Percentiles rank a stretch among this genome's conserved stretches.
phyloP scores from a whole-genome alignment of 495 filamentous ascomycete species.

The Sporormia fimetaria region DNA sequence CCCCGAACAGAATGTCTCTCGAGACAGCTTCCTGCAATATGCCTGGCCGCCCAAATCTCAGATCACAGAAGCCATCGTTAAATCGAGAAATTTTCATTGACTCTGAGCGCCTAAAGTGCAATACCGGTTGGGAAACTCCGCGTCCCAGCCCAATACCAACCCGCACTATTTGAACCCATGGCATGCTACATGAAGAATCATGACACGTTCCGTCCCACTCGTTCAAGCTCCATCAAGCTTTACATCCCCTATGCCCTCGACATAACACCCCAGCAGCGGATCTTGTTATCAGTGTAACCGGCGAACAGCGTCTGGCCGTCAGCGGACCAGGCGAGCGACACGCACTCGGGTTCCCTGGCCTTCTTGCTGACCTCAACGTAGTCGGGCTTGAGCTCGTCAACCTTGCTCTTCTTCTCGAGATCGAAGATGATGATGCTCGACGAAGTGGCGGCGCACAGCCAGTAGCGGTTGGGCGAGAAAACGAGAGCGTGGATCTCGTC shows the following conservation, averaged over 20 bases:
- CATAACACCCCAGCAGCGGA: conserved; percentile 99
- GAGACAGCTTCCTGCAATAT: no score
- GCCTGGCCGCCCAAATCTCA: no score
- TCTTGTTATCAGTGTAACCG: conserved; percentile 99
- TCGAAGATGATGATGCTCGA: conserved; percentile 99
- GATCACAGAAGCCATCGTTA: neutral
- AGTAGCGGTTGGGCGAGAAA: conserved; percentile 99
- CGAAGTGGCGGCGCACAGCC: conserved; percentile 95
- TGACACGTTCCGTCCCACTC: conserved; percentile 12
- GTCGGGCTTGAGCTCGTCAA: conserved; percentile 98
- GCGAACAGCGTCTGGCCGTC: conserved; percentile 98
- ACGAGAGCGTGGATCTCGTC: conserved; percentile 99
- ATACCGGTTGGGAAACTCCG: conserved; percentile 17
- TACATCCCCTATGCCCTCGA: conserved; percentile 33
- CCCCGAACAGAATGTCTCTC: neutral
- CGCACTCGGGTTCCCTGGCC: conserved; percentile 96
- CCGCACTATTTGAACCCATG: conserved; percentile 10
- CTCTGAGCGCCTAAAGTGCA: conserved; percentile 28
- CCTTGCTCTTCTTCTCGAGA: conserved; percentile 99
- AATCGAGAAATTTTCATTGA: conserved; percentile 26
- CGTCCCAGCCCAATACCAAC: conserved; percentile 10
- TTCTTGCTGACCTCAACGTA: conserved; percentile 96
- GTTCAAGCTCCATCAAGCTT: neutral
- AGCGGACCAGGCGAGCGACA: conserved; percentile 90
- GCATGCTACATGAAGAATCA: conserved; percentile 22